A percentile compares a stretch with the other conserved stretches of the same genome.
These are phyloP conservation scores for Brassica nigra DNA, from an alignment of 345 rosid species.

Conservation along the genomic window DNA sequence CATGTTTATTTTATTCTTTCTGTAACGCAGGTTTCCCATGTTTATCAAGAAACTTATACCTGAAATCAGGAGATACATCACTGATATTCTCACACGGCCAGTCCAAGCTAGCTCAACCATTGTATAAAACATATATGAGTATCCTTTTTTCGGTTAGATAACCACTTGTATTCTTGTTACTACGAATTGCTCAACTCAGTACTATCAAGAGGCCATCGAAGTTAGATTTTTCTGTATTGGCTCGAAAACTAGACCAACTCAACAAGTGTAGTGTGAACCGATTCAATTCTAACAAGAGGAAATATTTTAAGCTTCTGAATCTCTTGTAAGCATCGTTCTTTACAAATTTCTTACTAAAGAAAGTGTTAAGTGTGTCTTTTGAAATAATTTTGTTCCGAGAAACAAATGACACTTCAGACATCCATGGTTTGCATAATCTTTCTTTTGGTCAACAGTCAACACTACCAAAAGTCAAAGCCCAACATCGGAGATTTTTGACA, in stretches of 20 bases:
- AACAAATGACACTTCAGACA: neutral
- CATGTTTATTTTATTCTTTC: neutral
- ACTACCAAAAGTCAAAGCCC: neutral
- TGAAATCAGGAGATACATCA: conserved; percentile 51
- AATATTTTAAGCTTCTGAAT: neutral
- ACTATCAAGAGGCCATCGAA: neutral
- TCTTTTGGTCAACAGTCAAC: neutral
- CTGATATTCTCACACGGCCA: conserved; percentile 45
- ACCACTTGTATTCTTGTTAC: conserved; percentile 15
- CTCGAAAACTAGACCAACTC: neutral
- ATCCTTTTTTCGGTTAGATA: neutral
- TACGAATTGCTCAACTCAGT: neutral
- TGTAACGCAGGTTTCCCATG: conserved; percentile 49
- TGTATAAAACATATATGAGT: conserved; percentile 32
- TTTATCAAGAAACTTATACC: conserved; percentile 55
- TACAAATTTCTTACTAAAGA: neutral
- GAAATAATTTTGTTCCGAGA: neutral
- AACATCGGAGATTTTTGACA: neutral
- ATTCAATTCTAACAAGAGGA: neutral
- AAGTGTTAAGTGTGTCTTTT: neutral
- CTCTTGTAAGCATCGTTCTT: neutral
- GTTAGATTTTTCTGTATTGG: neutral
- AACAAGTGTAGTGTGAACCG: neutral
- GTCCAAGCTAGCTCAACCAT: conserved; percentile 33
- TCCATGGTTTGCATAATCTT: neutral